Evolutionary conservation across 2,329 filamentous ascomycete genomes (phyloP).

Genomic region (Lomentospora prolificans): DNA sequence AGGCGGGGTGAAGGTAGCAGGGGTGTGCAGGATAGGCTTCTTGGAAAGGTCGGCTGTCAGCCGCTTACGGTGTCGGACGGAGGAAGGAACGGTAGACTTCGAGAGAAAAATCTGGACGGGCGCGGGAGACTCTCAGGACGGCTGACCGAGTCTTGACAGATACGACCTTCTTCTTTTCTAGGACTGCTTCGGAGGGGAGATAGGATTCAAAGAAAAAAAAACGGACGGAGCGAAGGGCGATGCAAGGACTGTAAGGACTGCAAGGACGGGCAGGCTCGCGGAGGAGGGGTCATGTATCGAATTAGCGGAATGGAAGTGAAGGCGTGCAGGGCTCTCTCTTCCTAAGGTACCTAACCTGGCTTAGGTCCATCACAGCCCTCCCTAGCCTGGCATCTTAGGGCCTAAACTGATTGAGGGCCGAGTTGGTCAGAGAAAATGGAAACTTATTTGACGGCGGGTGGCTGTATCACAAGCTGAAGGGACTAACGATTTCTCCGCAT

Average conservation of each 20-base stretch:
- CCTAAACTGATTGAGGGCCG: background rate
- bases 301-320: background rate
- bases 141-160: no score
- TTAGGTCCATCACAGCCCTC: no score
- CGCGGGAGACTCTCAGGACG: no score
- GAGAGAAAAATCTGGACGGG: no score
- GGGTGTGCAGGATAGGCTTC: background rate
- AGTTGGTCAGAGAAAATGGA: background rate
- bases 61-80: background rate
- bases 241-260: background rate
- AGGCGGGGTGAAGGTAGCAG: background rate
- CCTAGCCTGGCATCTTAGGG: background rate
- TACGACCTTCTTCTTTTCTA: background rate
- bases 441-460: background rate
- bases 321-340: background rate
- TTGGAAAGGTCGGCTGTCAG: background rate
- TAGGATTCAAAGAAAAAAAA: no score
- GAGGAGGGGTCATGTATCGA: background rate
- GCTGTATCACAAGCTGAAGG: constrained; percentile 2
- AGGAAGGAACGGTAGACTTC: background rate
- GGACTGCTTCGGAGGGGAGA: no score
- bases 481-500: background rate
- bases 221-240: background rate
- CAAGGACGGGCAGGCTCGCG: background rate
- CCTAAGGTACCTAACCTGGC: background rate